Evolutionary conservation across 495 filamentous ascomycete genomes (phyloP).

Genomic region (Amniculicola lignicola): DNA sequence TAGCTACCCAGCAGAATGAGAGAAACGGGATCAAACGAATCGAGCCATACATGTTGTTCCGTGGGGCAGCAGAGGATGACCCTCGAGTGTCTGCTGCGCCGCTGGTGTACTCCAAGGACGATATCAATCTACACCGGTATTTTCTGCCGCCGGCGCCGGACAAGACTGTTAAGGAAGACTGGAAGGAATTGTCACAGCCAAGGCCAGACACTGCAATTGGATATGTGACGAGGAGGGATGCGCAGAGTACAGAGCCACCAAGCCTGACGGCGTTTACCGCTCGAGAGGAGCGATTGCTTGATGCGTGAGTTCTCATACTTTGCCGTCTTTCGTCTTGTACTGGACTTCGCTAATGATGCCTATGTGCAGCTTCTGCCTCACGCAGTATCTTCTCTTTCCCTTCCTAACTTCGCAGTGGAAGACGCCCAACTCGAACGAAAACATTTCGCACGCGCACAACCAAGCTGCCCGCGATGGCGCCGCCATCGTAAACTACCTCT

Average conservation of each 20-base stretch:
- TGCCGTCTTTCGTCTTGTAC: background rate
- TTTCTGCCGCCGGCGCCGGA: no score
- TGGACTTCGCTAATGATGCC: no score
- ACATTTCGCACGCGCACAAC: constrained; percentile 1
- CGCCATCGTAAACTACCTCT: constrained; percentile 9
- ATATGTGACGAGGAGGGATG: no score
- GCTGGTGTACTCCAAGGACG: no score
- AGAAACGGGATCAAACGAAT: constrained; percentile 3
- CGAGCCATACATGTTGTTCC: background rate
- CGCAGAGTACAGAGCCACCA: background rate
- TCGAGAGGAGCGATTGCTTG: background rate
- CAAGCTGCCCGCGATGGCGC: constrained; percentile 10
- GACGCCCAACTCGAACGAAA: constrained; percentile 12
- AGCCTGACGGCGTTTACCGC: background rate
- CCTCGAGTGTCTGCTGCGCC: no score
- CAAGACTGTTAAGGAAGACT: no score
- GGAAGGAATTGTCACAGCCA: no score
- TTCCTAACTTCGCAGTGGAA: constrained; percentile 14
- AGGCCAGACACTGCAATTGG: no score
- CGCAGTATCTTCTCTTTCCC: constrained; percentile 7
- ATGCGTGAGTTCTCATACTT: background rate
- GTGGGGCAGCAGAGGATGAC: background rate
- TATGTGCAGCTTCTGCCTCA: constrained; percentile 8
- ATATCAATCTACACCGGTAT: no score
- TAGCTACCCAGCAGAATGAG: background rate